These are phyloP conservation scores for Gymnopilus dilepis DNA, from an alignment of 768 basidiomycete species.

Conservation along the genomic window DNA sequence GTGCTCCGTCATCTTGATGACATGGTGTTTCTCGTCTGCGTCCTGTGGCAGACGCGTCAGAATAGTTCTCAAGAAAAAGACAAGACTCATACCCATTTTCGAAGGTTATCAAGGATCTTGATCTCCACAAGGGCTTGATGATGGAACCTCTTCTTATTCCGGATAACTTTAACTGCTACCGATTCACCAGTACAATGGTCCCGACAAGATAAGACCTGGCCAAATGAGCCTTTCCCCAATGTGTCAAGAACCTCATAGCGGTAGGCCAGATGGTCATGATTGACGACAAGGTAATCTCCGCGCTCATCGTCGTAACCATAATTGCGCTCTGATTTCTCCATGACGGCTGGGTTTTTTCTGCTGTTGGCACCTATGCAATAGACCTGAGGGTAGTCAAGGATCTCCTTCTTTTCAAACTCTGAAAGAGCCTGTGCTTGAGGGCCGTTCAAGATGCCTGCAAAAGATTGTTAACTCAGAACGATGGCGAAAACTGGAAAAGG, in stretches of 20 bases:
- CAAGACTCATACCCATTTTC: conserved; percentile 86
- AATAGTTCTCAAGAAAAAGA: background rate
- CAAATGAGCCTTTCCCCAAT: conserved; percentile 97
- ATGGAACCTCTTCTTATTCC: conserved; percentile 99
- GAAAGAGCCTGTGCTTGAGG: conserved; percentile 75
- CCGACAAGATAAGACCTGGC: conserved; percentile 94
- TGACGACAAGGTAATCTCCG: conserved; percentile 92
- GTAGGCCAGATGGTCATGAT: conserved; percentile 92
- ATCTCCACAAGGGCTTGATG: conserved; percentile 99
- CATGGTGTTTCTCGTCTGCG: conserved; percentile 93
- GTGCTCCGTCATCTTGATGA: conserved; percentile 97
- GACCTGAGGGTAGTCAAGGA: conserved; percentile 83
- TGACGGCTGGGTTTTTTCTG: conserved; percentile 82
- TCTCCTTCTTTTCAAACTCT: conserved; percentile 89
- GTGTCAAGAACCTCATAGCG: conserved; percentile 95
- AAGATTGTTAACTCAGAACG: conserved; percentile 12
- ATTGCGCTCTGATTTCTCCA: conserved; percentile 80
- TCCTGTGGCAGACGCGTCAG: conserved; percentile 58
- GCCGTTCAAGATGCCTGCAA: conserved; percentile 67
- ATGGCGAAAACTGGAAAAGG: background rate
- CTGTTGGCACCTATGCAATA: conserved; percentile 83
- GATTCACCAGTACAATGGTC: conserved; percentile 95
- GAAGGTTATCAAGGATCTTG: conserved; percentile 94
- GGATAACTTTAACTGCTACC: conserved; percentile 99
- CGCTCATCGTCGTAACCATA: conserved; percentile 97